phyloP scores from a whole-genome alignment of 202 grass and related monocot species.

The Panicum hallii region DNA sequence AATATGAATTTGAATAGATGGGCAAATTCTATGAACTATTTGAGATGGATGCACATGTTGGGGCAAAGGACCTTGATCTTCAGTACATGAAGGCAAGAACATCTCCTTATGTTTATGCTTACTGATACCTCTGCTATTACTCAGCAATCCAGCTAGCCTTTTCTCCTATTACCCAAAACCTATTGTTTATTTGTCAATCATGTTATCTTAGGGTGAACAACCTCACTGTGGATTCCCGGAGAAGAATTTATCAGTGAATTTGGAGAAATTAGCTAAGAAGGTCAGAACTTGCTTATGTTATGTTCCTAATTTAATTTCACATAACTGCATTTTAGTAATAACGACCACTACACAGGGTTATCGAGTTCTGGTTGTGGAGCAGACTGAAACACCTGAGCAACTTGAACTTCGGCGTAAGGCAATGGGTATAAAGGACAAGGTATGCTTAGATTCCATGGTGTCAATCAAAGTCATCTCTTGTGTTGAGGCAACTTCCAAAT shows the following conservation, averaged over 20 bases:
- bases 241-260: conserved; percentile 89
- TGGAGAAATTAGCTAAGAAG: conserved; percentile 97
- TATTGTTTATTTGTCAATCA: conserved; percentile 30
- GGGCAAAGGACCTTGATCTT: conserved; percentile 90
- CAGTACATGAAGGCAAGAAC: conserved; percentile 91
- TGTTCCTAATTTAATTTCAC: conserved; percentile 25
- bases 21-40: conserved; percentile 97
- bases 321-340: conserved; percentile 27
- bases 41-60: conserved; percentile 99
- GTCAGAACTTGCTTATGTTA: conserved; percentile 45
- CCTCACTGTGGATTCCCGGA: conserved; percentile 99
- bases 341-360: conserved; percentile 65
- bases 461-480: conserved; percentile 12
- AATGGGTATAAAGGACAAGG: conserved; percentile 95
- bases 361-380: conserved; percentile 92
- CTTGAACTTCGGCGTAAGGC: conserved; percentile 86
- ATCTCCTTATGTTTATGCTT: conserved; percentile 33
- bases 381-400: conserved; percentile 92
- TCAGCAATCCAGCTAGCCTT: neutral
- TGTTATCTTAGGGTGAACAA: conserved; percentile 75
- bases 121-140: neutral
- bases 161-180: conserved; percentile 28
- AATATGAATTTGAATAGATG: conserved; percentile 70
- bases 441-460: conserved; percentile 44
- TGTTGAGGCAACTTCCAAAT: conserved; percentile 13